Base-by-base conservation (phyloP, 306 rosid genomes). In the Dryas alaskensis region DNA sequence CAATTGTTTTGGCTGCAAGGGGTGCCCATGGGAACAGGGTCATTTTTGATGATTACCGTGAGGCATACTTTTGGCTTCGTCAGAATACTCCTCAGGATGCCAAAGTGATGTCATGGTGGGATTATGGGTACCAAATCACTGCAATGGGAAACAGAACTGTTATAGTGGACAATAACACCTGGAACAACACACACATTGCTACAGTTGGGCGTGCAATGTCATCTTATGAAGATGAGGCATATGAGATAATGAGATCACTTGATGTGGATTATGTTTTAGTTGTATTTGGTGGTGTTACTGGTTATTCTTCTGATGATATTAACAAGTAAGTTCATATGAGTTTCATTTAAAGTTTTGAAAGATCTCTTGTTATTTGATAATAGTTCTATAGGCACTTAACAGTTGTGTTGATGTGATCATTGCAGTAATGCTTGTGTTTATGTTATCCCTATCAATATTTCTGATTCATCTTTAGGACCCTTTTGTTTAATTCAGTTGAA, bases 41-140 rank as follows among this genome's bases (percentile, higher is more conserved):
- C 78, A 90, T 95, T 59, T 95, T 95, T 76, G 98, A 95, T 80
- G 99, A 95, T 86, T 95, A 95, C 69, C 98, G 99, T 73, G 99
- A 95, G 79, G 99, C 99, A 27, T 95, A 95, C 91, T 95, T 84
- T 86, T 95, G 99, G 99, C 99, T 95, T 63, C 92, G 93, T 53
- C 98, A 95, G 75, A 95, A 95, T 82, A 95, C 99, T 73, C 97
- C 99, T 71, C 77, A 75, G 2, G 99, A 95, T 84, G 98, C 99
- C 70, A 95, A 95, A 83, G 93, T 95, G 82, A 95, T 95, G 99
- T 95, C 99, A 60, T 95, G 99, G 99, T 95, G 99, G 99, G 99
- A 95, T 85, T 95, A 95, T 75, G 98, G 99, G 53, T 95, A 95
- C 78, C 99, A 95, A 81, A 95, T 95, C 81, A 92, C 98, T 27